A percentile compares a stretch with the other conserved stretches of the same genome.
phyloP scores from a whole-genome alignment of 1,284 basidiomycete genomes.

The Mycosarcoma mackinlayi region DNA sequence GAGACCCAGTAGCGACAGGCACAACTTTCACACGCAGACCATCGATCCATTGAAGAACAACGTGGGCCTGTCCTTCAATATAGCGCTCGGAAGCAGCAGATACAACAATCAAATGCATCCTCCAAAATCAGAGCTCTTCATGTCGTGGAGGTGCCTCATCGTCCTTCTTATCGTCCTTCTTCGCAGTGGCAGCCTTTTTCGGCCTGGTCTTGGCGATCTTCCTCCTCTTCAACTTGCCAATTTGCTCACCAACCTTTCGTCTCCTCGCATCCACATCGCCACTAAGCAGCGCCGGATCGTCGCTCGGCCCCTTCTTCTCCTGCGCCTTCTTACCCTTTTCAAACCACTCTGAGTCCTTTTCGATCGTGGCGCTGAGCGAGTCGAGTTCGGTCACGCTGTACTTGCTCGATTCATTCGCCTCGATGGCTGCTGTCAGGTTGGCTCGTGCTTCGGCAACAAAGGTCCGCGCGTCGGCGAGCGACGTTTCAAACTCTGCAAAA shows the following conservation, averaged over 20 bases:
- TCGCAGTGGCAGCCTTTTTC: conserved; percentile 25
- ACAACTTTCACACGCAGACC: no score
- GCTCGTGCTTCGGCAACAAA: conserved; percentile 83
- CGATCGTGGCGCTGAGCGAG: conserved; percentile 48
- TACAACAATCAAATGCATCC: no score
- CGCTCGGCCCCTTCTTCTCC: conserved; percentile 45
- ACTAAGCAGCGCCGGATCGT: conserved; percentile 63
- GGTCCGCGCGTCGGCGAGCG: conserved; percentile 73
- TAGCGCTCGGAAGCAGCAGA: no score
- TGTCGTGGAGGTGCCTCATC: conserved; percentile 26
- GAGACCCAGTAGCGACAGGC: no score
- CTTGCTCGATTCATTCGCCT: conserved; percentile 54
- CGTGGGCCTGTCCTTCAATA: no score
- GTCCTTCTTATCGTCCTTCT: conserved; percentile 20
- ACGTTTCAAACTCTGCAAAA: conserved; percentile 76
- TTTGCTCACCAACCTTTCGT: conserved; percentile 58
- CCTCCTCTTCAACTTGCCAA: conserved; percentile 61
- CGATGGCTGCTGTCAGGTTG: conserved; percentile 75
- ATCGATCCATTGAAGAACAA: no score
- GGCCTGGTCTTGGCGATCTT: conserved; percentile 64
- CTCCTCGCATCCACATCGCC: conserved; percentile 63
- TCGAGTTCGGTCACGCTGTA: conserved; percentile 66
- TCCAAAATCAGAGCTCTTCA: conserved; percentile 31
- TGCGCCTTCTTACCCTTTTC: conserved; percentile 58
- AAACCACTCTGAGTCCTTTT: conserved; percentile 65